Conservation (phyloP, 2,329 filamentous ascomycete genomes). For the Fusarium keratoplasticum region DNA sequence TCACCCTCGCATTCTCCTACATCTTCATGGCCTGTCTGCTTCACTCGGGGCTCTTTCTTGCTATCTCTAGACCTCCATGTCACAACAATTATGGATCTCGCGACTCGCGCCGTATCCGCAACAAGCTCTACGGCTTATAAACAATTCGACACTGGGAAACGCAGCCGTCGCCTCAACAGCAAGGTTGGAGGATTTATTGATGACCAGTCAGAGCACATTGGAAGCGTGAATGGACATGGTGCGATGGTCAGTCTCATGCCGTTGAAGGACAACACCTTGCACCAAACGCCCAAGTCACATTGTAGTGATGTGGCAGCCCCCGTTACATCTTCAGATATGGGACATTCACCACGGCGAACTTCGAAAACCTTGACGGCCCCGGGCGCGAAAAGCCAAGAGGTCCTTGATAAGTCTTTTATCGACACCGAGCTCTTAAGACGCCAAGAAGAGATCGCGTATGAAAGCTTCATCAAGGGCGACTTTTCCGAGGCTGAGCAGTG, state of each 20-base stretch:
- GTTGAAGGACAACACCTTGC: neutral
- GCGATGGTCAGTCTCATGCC: neutral
- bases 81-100: neutral
- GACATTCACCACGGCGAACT: neutral
- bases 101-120: neutral
- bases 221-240: neutral
- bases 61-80: neutral
- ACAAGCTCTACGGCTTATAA: neutral
- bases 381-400: neutral
- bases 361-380: neutral
- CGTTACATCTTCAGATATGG: neutral
- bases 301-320: neutral
- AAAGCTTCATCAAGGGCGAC: neutral
- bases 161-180: neutral
- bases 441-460: neutral
- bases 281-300: neutral
- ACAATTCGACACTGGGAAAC: neutral
- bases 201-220: neutral
- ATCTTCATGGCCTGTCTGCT: neutral
- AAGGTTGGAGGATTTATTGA: neutral
- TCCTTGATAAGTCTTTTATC: neutral
- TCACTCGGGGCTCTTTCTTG: neutral
- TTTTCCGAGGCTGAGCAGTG: slow-evolving; percentile 6
- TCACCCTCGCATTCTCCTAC: neutral
- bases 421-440: neutral